A percentile compares a stretch with the other conserved stretches of the same genome.
Conservation (phyloP, 768 basidiomycete genomes). For the Gyrodon lividus region DNA sequence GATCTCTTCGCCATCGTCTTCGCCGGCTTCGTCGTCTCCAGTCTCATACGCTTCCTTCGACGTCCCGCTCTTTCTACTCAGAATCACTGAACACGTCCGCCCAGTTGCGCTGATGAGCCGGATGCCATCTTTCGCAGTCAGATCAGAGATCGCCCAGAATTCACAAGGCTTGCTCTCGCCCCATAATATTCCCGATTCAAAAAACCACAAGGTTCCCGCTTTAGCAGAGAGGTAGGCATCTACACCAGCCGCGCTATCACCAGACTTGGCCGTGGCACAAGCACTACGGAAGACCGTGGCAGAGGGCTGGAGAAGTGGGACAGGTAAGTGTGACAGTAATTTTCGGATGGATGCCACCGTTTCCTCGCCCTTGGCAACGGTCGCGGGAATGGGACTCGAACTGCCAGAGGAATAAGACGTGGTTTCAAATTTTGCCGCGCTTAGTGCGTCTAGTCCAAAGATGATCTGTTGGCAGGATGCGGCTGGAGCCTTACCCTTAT, state of each 20-base stretch:
- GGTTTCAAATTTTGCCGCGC: conserved; percentile 44
- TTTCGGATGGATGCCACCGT: conserved; percentile 49
- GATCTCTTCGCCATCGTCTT: conserved; percentile 38
- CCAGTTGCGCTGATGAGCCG: conserved; percentile 62
- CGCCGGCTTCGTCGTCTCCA: conserved; percentile 3
- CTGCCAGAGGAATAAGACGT: conserved; percentile 35
- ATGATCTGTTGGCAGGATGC: conserved; percentile 54
- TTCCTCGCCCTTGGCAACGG: conserved; percentile 49
- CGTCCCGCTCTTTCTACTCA: conserved; percentile 38
- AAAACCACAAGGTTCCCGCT: conserved; percentile 70
- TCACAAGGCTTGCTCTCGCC: conserved; percentile 76
- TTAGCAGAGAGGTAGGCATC: conserved; percentile 75
- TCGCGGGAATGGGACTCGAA: conserved; percentile 25
- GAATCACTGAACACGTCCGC: conserved; percentile 61
- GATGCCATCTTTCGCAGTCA: conserved; percentile 53
- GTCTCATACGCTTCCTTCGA: neutral
- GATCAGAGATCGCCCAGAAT: conserved; percentile 65
- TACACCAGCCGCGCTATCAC: conserved; percentile 54
- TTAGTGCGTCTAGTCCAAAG: conserved; percentile 66
- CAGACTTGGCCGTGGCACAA: conserved; percentile 35
- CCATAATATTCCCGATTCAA: conserved; percentile 65
- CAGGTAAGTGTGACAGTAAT: conserved; percentile 50
- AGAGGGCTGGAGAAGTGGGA: conserved; percentile 48
- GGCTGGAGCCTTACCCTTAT: conserved; percentile 39
- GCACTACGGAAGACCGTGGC: conserved; percentile 56